phyloP scores from a whole-genome alignment of 768 basidiomycete species.

The Obba rivulosa region DNA sequence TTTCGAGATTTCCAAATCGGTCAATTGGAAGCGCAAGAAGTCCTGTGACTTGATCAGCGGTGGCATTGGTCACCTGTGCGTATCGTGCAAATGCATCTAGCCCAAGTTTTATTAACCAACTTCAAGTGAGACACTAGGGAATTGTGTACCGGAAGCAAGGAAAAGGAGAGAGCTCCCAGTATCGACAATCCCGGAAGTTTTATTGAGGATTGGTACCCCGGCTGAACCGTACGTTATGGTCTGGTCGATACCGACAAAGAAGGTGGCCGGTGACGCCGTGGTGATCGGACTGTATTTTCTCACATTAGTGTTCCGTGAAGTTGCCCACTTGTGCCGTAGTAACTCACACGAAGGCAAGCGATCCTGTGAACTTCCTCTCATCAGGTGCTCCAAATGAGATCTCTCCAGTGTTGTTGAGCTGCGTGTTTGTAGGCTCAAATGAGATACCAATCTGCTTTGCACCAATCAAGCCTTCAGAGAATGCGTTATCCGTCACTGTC shows the following conservation, averaged over 20 bases:
- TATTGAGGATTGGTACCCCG: conserved; percentile 17
- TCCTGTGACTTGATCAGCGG: conserved; percentile 12
- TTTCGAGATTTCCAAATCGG: conserved; percentile 5
- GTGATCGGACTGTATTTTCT: conserved; percentile 23
- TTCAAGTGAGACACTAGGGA: not conserved
- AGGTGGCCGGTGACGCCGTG: conserved; percentile 21
- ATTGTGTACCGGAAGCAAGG: not conserved
- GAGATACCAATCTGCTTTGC: conserved; percentile 20
- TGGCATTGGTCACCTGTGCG: conserved; percentile 14
- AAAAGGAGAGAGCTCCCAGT: conserved; percentile 36
- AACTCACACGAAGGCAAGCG: conserved; percentile 20
- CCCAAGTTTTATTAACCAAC: not conserved
- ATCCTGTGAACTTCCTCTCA: conserved; percentile 21
- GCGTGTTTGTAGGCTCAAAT: conserved; percentile 18
- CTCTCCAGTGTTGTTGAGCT: conserved; percentile 21
- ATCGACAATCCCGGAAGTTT: conserved; percentile 28
- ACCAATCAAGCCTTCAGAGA: conserved; percentile 19
- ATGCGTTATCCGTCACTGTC: conserved; percentile 30
- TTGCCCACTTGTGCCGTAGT: too few relatives aligned
- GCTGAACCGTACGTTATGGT: conserved; percentile 21
- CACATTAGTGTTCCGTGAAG: conserved; percentile 7
- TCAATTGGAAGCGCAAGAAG: conserved; percentile 7
- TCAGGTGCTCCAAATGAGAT: conserved; percentile 29
- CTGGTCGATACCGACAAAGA: conserved; percentile 30
- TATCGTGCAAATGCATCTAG: conserved; percentile 16